Conservation (phyloP, 2,329 filamentous ascomycete genomes). For the Aphanoascus verrucosus region DNA sequence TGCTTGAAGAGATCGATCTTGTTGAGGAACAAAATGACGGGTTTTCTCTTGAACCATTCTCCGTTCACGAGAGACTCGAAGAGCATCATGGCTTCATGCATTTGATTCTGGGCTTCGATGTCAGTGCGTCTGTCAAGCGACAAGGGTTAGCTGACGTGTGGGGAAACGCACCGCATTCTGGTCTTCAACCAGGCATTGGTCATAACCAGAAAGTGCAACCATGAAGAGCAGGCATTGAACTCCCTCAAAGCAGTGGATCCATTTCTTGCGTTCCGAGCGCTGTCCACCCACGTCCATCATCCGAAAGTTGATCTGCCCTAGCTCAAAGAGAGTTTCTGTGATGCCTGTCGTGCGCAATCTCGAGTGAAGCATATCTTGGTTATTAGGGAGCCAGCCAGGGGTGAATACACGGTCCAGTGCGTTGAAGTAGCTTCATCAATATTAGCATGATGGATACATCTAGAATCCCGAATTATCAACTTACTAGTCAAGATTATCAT, state of each 20-base stretch:
- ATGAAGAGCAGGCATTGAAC: conserved; percentile 87
- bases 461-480: conserved; percentile 26
- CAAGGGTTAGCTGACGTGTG: neutral
- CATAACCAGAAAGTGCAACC: conserved; percentile 90
- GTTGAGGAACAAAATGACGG: conserved; percentile 75
- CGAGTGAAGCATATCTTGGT: conserved; percentile 88
- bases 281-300: conserved; percentile 96
- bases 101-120: conserved; percentile 57
- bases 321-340: conserved; percentile 86
- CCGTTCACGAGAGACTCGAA: conserved; percentile 80
- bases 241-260: conserved; percentile 94
- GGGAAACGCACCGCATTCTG: conserved; percentile 69
- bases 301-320: conserved; percentile 83
- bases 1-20: conserved; percentile 79
- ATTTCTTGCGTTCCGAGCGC: conserved; percentile 88
- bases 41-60: conserved; percentile 73
- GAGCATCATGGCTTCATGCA: conserved; percentile 79
- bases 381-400: conserved; percentile 72
- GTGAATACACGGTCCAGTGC: conserved; percentile 66
- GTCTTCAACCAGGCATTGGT: conserved; percentile 91
- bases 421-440: conserved; percentile 61
- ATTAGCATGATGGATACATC: neutral
- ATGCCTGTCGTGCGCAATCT: conserved; percentile 88
- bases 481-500: conserved; percentile 91
- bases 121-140: conserved; percentile 13